Conservation (phyloP, 768 basidiomycete genomes). For the Fistulinella prunicolor region DNA sequence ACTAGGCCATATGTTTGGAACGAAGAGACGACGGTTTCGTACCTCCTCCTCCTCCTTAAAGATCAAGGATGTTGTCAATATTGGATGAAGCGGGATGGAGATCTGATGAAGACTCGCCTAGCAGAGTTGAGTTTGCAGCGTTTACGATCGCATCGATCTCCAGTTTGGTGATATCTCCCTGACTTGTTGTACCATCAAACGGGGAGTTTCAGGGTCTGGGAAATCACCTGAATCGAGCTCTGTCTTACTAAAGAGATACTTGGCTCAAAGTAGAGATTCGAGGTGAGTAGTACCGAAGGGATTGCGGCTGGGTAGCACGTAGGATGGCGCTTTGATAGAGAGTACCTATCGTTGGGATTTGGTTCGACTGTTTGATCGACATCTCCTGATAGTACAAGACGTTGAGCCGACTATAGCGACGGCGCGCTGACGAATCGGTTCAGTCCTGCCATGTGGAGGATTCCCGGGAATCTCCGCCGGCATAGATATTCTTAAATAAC, state of each 20-base stretch:
- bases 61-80: neutral
- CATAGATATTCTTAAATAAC: too few relatives aligned
- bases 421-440: too few relatives aligned
- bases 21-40: slow-evolving; percentile 15
- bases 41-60: slow-evolving; percentile 78
- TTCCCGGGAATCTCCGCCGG: too few relatives aligned
- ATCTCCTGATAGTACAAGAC: slow-evolving; percentile 4
- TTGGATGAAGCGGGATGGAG: too few relatives aligned
- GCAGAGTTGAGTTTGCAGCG: slow-evolving; percentile 70
- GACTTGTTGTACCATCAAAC: slow-evolving; percentile 40
- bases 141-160: slow-evolving; percentile 77
- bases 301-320: slow-evolving; percentile 28
- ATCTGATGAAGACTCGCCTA: slow-evolving; percentile 43
- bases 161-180: slow-evolving; percentile 75
- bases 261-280: slow-evolving; percentile 44
- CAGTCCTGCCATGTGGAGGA: too few relatives aligned
- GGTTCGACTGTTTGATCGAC: slow-evolving; percentile 30
- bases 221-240: too few relatives aligned
- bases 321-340: slow-evolving; percentile 48
- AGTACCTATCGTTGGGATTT: slow-evolving; percentile 55
- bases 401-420: too few relatives aligned
- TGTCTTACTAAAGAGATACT: slow-evolving; percentile 66
- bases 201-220: neutral
- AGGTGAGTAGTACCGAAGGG: slow-evolving; percentile 30
- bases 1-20: too few relatives aligned